Conservation (phyloP, 768 basidiomycete genomes). For the Suillus cothurnatus region DNA sequence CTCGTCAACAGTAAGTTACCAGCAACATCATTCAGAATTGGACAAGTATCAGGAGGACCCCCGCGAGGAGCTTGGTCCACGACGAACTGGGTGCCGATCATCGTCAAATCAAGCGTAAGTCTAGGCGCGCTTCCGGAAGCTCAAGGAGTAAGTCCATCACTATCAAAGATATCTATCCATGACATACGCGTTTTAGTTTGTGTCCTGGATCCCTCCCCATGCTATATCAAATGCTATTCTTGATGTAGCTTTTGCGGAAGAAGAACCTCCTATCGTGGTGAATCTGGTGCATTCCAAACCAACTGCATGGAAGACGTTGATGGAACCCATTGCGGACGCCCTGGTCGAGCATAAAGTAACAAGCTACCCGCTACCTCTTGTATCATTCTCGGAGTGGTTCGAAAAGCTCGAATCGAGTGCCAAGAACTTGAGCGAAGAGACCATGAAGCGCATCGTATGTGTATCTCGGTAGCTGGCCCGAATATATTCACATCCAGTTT, state of each 20-base stretch:
- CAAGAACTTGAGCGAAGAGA: constrained; percentile 18
- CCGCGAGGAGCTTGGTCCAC: constrained; percentile 45
- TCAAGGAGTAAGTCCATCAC: constrained; percentile 22
- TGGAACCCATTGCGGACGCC: constrained; percentile 19
- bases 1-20: constrained; percentile 41
- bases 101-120: constrained; percentile 37
- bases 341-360: constrained; percentile 6
- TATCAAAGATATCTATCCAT: neutral
- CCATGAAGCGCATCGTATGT: constrained; percentile 30
- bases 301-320: constrained; percentile 16
- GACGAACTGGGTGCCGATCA: constrained; percentile 49
- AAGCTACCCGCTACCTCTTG: constrained; percentile 22
- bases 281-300: constrained; percentile 30
- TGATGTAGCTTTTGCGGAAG: constrained; percentile 20
- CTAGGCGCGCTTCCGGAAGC: constrained; percentile 27
- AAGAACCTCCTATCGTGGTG: constrained; percentile 14
- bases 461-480: neutral
- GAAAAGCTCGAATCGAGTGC: constrained; percentile 17
- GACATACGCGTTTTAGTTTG: constrained; percentile 10
- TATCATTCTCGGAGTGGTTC: constrained; percentile 33
- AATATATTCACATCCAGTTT: neutral
- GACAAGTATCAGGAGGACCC: constrained; percentile 45
- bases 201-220: constrained; percentile 24
- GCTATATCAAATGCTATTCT: constrained; percentile 20
- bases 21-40: constrained; percentile 43